Evolutionary conservation across 768 basidiomycete species (phyloP), one percentile per base, ranked within the genome.

Genomic region (Trametes meyenii): DNA sequence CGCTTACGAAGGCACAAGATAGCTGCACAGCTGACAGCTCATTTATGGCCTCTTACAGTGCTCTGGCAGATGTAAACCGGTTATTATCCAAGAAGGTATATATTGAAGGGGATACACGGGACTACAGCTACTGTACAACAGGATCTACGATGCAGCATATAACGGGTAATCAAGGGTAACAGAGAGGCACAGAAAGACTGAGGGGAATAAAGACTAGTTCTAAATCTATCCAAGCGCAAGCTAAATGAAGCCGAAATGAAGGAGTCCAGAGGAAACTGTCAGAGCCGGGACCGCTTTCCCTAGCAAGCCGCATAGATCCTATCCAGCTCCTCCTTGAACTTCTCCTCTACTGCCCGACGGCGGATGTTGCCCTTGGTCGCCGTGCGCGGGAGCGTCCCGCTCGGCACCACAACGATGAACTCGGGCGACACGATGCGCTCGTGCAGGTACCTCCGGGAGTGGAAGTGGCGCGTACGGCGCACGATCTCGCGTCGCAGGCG

Each of bases 361-460:
- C 90, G 85, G 64, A 92, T 87, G 69, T 92, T 92, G 29, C 90
- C 90, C 76, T 92, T 92, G 13, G 90, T 90, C 19, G 84, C 85
- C 0, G 90, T 92, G 64, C 90, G 79, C 40, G 90, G 90, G 44
- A 92, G 81, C 1, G 87, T 83, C n/a, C 81, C 80, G 44, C 77
- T 76, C 26, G 84, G 78, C 17, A 90, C 89, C 44, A 92, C 75
- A 61, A 92, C 74, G 60, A 92, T 81, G 80, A 89, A 82, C 50
- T 86, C 80, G 4, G 82, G 66, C 7, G 79, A 83, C 5, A 79
- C 81, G 75, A 92, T 87, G 40, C 89, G 87, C 71, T 92, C 90
- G 73, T 92, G 90, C 52, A 90, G 75, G 71, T 92, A 92, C 57
- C 89, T 81, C 58, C 89, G 79, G 11, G 80, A 81, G 71, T 92